phyloP scores from a whole-genome alignment of 495 filamentous ascomycete species.

The Neurospora hispaniola region DNA sequence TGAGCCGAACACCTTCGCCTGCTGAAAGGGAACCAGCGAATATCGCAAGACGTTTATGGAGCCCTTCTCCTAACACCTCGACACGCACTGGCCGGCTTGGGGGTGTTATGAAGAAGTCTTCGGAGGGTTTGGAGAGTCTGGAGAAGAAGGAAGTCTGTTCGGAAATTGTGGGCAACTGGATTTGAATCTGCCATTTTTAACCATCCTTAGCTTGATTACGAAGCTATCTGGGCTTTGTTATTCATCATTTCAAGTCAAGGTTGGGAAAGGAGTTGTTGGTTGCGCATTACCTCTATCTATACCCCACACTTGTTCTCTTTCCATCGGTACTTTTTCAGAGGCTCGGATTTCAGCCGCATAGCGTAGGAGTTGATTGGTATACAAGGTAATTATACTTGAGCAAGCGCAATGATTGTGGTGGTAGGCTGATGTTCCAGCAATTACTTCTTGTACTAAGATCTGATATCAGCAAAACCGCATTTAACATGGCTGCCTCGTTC shows the following conservation, averaged over 20 bases:
- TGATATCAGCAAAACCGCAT: not conserved
- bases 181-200: not conserved
- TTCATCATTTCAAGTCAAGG: not conserved
- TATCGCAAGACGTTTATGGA: conserved; percentile 8
- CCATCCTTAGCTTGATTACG: not conserved
- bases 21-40: conserved; percentile 1
- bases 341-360: not conserved
- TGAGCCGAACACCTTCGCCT: conserved; percentile 28
- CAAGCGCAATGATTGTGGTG: not conserved
- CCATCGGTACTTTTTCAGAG: not conserved
- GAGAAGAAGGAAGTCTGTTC: not conserved
- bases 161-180: not conserved
- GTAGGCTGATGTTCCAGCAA: not conserved
- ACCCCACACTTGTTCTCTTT: not conserved
- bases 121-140: not conserved
- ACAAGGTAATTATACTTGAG: not conserved
- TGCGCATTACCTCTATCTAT: not conserved
- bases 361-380: not conserved
- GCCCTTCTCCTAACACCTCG: conserved; percentile 5
- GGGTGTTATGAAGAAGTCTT: conserved; percentile 5
- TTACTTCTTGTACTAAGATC: not conserved
- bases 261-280: not conserved
- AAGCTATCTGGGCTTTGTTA: not conserved
- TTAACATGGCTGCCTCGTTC: not conserved
- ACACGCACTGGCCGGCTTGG: conserved; percentile 2